phyloP scores from a whole-genome alignment of 106 monocot species.

The Agapanthus africanus region DNA sequence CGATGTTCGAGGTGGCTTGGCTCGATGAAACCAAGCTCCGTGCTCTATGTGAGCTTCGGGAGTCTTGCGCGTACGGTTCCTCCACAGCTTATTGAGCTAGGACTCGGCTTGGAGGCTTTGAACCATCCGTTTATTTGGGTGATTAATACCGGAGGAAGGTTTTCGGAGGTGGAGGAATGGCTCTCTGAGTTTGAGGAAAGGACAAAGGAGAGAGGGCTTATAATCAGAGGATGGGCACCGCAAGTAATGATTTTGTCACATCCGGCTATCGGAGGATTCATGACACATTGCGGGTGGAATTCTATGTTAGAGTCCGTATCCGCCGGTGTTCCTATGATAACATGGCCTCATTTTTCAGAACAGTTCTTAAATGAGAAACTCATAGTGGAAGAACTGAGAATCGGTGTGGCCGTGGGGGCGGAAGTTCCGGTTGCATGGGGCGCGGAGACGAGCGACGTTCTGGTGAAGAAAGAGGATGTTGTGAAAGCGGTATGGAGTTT shows the following conservation, averaged over 20 bases:
- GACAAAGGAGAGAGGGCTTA: not conserved
- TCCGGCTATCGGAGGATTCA: not conserved
- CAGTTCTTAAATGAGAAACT: not conserved
- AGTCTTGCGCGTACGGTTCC: not conserved
- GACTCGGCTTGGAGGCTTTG: not conserved
- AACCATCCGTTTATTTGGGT: constrained; percentile 6
- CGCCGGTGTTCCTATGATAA: not conserved
- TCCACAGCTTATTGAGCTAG: not conserved
- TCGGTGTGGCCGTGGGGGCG: not conserved
- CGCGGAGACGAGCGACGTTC: too few relatives aligned
- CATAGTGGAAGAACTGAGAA: not conserved
- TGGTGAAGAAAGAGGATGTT: not conserved
- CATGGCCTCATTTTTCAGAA: not conserved
- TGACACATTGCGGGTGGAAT: constrained; percentile 5
- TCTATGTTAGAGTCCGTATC: not conserved
- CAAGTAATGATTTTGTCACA: not conserved
- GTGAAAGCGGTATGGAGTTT: constrained; percentile 20
- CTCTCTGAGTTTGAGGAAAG: not conserved
- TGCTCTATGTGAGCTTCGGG: constrained; percentile 4
- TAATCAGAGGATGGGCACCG: not conserved
- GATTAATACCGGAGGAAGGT: not conserved
- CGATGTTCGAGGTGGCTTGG: too few relatives aligned
- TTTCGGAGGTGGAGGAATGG: not conserved
- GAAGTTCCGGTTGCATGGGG: too few relatives aligned
- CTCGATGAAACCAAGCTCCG: not conserved